These are phyloP conservation scores for Wallacemonas rigidus DNA, from an alignment of 208 protist species.

Conservation along the genomic window DNA sequence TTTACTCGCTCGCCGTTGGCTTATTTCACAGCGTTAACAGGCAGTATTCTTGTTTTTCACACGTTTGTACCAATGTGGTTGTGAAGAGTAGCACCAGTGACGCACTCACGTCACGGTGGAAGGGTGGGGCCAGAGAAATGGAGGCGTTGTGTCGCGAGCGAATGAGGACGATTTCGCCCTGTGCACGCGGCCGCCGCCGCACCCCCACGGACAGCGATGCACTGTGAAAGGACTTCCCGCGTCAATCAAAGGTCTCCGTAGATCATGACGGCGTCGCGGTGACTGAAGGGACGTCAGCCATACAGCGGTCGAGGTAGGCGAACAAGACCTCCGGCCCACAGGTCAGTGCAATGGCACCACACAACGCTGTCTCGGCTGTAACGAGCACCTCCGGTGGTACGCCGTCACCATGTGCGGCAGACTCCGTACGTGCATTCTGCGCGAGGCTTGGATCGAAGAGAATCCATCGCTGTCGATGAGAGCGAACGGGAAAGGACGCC, in stretches of 20 bases:
- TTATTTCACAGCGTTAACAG: no score
- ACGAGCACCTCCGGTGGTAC: slow-evolving; percentile 65
- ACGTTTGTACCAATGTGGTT: no score
- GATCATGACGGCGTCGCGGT: not conserved
- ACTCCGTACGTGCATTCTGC: not conserved
- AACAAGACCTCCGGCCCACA: slow-evolving; percentile 32
- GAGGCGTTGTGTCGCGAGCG: no score
- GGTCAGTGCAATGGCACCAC: slow-evolving; percentile 51
- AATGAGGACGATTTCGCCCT: no score
- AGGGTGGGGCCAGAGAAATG: no score
- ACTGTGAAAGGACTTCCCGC: no score
- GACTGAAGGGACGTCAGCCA: not conserved
- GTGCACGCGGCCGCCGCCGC: no score
- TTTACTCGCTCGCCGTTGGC: no score
- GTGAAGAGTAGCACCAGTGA: no score
- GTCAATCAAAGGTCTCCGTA: not conserved
- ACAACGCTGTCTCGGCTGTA: slow-evolving; percentile 66
- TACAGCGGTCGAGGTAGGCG: slow-evolving; percentile 27
- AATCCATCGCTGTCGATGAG: slow-evolving; percentile 4
- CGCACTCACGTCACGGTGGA: no score
- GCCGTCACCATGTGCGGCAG: not conserved
- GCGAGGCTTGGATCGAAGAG: not conserved
- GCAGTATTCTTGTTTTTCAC: no score
- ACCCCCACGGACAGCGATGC: no score
- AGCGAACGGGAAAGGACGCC: not conserved